phyloP scores from a whole-genome alignment of 176 grass and related monocot species.

The Panicum miliaceum region DNA sequence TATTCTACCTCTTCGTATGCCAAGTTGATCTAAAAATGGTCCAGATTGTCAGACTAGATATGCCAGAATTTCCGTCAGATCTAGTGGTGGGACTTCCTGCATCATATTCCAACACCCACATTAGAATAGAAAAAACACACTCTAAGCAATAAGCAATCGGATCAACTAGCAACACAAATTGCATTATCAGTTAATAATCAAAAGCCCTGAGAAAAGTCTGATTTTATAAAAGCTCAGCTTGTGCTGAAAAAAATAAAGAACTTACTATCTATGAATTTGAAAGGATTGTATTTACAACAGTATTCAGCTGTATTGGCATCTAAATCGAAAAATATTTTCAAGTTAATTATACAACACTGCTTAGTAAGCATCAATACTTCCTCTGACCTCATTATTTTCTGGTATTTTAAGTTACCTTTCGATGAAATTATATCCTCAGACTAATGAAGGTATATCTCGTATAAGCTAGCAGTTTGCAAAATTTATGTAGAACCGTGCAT shows the following conservation, averaged over 20 bases:
- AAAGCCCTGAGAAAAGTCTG: background rate
- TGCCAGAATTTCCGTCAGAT: conserved; percentile 78
- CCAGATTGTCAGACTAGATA: conserved; percentile 79
- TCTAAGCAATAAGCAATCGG: conserved; percentile 27
- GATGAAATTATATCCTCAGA: background rate
- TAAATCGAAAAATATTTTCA: conserved; percentile 20
- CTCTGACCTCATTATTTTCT: background rate
- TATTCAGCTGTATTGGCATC: background rate
- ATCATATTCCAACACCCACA: conserved; percentile 23
- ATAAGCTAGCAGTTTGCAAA: conserved; percentile 21
- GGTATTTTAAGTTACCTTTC: background rate
- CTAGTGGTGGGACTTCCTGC: conserved; percentile 68
- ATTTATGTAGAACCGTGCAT: background rate
- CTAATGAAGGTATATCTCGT: background rate
- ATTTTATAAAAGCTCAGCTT: conserved; percentile 5
- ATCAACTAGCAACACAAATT: background rate
- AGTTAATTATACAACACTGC: background rate
- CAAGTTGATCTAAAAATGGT: conserved; percentile 87
- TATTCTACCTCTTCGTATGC: conserved; percentile 66
- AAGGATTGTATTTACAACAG: background rate
- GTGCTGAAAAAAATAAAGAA: background rate
- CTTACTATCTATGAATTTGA: conserved; percentile 1
- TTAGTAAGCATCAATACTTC: conserved; percentile 18
- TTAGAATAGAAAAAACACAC: conserved; percentile 19
- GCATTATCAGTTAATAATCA: conserved; percentile 15